Percentiles rank a stretch among this genome's conserved stretches.
phyloP scores from a whole-genome alignment of 768 basidiomycete species.

The Pisolithus orientalis region DNA sequence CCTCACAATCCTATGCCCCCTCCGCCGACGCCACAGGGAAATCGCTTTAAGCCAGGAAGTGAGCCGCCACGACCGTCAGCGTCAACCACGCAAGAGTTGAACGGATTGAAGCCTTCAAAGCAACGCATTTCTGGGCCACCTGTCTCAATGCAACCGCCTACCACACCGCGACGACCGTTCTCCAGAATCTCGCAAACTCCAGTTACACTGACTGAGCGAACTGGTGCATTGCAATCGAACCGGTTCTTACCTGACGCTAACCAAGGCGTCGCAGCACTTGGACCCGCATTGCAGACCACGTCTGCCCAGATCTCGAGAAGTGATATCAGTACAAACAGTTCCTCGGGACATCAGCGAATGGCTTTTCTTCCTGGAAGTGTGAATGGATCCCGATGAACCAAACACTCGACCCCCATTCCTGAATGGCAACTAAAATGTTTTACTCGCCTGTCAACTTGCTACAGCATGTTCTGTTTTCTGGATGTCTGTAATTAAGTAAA shows the following conservation, averaged over 20 bases:
- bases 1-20: conserved; percentile 26
- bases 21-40: conserved; percentile 21
- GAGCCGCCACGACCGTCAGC: conserved; percentile 9
- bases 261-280: conserved; percentile 17
- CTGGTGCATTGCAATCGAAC: conserved; percentile 16
- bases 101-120: conserved; percentile 7
- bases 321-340: conserved; percentile 4
- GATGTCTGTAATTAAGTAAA: too few relatives aligned
- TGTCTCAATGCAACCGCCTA: conserved; percentile 46
- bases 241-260: conserved; percentile 27
- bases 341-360: conserved; percentile 41
- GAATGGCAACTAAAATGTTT: neutral
- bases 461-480: too few relatives aligned
- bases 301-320: conserved; percentile 8
- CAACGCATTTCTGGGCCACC: conserved; percentile 18
- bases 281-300: conserved; percentile 16
- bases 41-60: conserved; percentile 20
- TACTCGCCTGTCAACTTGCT: too few relatives aligned
- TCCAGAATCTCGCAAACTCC: conserved; percentile 21
- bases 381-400: conserved; percentile 25
- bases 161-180: conserved; percentile 37
- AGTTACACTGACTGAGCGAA: conserved; percentile 1
- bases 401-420: neutral
- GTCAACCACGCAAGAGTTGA: conserved; percentile 1
- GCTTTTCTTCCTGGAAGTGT: conserved; percentile 42